These are phyloP conservation scores for Prunus davidiana DNA, from an alignment of 306 rosid genomes.

Conservation along the genomic window DNA sequence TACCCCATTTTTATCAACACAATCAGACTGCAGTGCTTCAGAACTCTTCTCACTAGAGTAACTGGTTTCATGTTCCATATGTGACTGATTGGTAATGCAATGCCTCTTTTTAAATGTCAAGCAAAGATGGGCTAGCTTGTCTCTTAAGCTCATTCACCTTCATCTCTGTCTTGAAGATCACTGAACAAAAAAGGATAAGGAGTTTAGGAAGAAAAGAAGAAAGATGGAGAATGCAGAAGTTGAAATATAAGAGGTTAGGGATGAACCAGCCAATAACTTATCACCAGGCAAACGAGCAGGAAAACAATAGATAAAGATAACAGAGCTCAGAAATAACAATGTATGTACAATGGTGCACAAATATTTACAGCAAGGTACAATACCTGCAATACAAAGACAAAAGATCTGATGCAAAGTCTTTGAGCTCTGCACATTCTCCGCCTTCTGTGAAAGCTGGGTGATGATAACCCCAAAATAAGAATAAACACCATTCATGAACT, in stretches of 20 bases:
- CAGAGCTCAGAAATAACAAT: not conserved
- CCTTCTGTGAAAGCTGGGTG: slow-evolving; percentile 15
- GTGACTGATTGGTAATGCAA: slow-evolving; percentile 24
- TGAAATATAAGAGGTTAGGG: not conserved
- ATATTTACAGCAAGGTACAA: not conserved
- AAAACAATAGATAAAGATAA: not conserved
- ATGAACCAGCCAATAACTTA: too few species aligned
- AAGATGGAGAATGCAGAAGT: not conserved
- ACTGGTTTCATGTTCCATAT: slow-evolving; percentile 32
- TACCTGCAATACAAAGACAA: slow-evolving; percentile 87
- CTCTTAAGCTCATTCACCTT: slow-evolving; percentile 47
- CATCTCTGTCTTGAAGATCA: slow-evolving; percentile 38
- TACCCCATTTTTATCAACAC: slow-evolving; percentile 36
- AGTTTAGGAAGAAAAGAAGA: not conserved
- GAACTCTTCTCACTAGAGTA: slow-evolving; percentile 19
- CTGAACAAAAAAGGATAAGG: slow-evolving; percentile 21
- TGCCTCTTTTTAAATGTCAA: slow-evolving; percentile 40
- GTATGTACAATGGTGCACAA: not conserved
- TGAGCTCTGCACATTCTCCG: slow-evolving; percentile 36
- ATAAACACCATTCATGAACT: not conserved
- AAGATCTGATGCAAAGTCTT: slow-evolving; percentile 55
- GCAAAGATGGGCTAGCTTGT: slow-evolving; percentile 28
- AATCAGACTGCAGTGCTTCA: slow-evolving; percentile 34
- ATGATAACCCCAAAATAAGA: not conserved
- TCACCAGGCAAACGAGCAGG: too few species aligned